Percentiles rank a stretch among this genome's conserved stretches.
phyloP scores from a whole-genome alignment of 768 basidiomycete genomes.

The Lactarius sanguifluus region DNA sequence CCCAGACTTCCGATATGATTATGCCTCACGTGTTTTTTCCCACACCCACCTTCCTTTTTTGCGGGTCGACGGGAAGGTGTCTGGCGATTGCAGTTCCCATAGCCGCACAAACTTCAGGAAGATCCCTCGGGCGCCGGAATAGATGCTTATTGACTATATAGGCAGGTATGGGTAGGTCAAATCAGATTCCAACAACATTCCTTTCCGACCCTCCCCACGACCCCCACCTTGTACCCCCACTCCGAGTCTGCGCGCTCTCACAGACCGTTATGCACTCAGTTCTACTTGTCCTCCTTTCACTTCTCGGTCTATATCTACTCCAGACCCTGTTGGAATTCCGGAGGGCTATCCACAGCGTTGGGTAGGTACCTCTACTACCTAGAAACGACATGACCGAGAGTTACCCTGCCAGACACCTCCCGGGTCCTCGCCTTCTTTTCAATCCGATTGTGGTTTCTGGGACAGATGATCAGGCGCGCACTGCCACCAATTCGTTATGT shows the following conservation, averaged over 20 bases:
- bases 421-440: background rate
- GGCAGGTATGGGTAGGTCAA: no score
- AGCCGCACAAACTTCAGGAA: no score
- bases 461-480: background rate
- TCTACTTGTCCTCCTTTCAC: background rate
- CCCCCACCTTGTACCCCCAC: no score
- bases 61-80: no score
- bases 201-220: no score
- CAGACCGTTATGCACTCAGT: background rate
- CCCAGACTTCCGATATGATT: no score
- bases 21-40: no score
- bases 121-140: no score
- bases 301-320: background rate
- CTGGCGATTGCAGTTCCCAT: no score
- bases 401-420: background rate
- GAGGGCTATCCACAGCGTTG: background rate
- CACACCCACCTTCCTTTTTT: no score
- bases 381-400: background rate
- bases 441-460: background rate
- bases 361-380: background rate
- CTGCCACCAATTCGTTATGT: background rate
- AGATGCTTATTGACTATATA: no score
- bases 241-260: background rate
- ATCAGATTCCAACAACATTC: no score
- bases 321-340: background rate